These are phyloP conservation scores for Lactuca saligna DNA, from an alignment of 129 eudicot species.

Conservation along the genomic window DNA sequence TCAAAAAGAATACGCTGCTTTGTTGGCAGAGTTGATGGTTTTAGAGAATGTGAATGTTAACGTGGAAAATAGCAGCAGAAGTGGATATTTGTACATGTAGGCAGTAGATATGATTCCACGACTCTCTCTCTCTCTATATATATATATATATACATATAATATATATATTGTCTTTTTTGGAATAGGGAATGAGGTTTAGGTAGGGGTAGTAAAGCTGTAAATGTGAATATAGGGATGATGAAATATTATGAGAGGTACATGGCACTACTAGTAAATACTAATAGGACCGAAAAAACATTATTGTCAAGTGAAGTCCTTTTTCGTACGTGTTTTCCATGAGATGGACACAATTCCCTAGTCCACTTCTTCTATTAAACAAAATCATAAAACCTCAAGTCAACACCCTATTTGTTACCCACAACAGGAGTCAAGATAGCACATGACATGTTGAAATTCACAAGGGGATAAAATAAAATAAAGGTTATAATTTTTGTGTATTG, in stretches of 20 bases:
- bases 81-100: not conserved
- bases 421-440: too few relatives aligned
- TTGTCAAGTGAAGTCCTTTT: not conserved
- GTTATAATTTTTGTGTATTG: too few relatives aligned
- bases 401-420: too few relatives aligned
- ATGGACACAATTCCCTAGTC: not conserved
- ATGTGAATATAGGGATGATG: not conserved
- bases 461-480: too few relatives aligned
- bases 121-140: too few relatives aligned
- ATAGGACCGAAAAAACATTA: too few relatives aligned
- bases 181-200: not conserved
- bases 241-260: not conserved
- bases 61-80: constrained; percentile 18
- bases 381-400: too few relatives aligned
- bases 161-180: not conserved
- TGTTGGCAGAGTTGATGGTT: constrained; percentile 36
- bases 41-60: constrained; percentile 43
- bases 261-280: not conserved
- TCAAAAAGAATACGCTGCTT: constrained; percentile 38
- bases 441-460: too few relatives aligned
- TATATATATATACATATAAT: too few relatives aligned
- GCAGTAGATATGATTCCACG: not conserved
- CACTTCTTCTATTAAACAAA: too few relatives aligned
- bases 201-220: not conserved
- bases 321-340: not conserved